These are phyloP conservation scores for Penicillium nucicola DNA, from an alignment of 495 filamentous ascomycete genomes.

Conservation along the genomic window DNA sequence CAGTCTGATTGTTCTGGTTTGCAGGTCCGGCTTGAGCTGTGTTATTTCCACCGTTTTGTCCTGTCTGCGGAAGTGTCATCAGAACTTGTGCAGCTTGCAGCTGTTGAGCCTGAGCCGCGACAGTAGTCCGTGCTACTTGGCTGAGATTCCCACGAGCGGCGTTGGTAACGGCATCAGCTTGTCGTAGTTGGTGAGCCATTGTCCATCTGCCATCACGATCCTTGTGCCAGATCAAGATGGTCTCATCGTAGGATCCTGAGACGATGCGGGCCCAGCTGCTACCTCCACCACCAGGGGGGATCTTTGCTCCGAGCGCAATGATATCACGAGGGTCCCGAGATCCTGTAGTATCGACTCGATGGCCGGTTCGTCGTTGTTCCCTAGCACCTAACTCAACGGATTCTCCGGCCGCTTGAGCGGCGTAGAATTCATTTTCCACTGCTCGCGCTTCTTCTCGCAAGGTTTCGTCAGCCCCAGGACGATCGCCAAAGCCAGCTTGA, in stretches of 20 bases:
- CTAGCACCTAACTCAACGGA: slow-evolving; percentile 39
- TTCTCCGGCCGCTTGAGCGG: slow-evolving; percentile 61
- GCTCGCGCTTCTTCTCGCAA: slow-evolving; percentile 66
- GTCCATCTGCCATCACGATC: slow-evolving; percentile 80
- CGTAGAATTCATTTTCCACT: slow-evolving; percentile 69
- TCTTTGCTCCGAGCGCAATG: slow-evolving; percentile 70
- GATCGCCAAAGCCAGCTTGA: slow-evolving; percentile 87
- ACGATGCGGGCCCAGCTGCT: slow-evolving; percentile 85
- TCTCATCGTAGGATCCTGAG: slow-evolving; percentile 93
- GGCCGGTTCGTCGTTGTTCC: slow-evolving; percentile 44
- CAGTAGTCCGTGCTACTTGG: slow-evolving; percentile 14
- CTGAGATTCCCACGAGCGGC: slow-evolving; percentile 29
- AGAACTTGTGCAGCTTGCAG: slow-evolving; percentile 22
- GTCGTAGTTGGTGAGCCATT: slow-evolving; percentile 64
- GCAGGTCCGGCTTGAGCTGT: neutral
- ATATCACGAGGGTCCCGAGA: slow-evolving; percentile 73
- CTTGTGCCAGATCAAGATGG: slow-evolving; percentile 89
- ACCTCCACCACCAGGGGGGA: slow-evolving; percentile 86
- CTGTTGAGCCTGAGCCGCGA: slow-evolving; percentile 24
- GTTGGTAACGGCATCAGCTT: slow-evolving; percentile 56
- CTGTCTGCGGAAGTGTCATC: slow-evolving; percentile 9
- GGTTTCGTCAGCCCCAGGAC: slow-evolving; percentile 72
- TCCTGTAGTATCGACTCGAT: slow-evolving; percentile 64
- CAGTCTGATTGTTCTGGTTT: neutral
- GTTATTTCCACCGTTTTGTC: neutral